Evolutionary conservation across 2,329 filamentous ascomycete species (phyloP).

Genomic region (Pseudopyricularia cyperi): DNA sequence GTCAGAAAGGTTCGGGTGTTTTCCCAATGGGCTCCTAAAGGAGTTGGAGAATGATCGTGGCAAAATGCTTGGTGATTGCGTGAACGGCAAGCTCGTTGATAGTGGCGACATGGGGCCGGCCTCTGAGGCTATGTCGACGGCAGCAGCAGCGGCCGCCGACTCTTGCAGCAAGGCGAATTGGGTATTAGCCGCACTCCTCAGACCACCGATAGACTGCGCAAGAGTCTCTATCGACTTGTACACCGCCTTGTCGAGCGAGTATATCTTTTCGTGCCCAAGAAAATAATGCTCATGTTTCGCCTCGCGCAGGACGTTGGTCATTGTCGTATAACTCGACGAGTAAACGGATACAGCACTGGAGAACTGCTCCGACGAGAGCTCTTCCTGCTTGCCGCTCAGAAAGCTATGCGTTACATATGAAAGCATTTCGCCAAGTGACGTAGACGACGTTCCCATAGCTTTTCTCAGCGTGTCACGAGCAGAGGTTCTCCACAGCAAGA

Average conservation of each 20-base stretch:
- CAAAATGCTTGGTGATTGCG: conserved; percentile 3
- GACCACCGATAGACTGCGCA: conserved; percentile 77
- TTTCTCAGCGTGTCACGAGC: conserved; percentile 61
- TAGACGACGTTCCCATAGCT: conserved; percentile 61
- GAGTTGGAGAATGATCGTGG: conserved; percentile 15
- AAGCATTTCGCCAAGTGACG: conserved; percentile 68
- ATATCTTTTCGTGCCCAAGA: conserved; percentile 65
- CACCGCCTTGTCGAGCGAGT: conserved; percentile 64
- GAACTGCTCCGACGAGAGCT: conserved; percentile 57
- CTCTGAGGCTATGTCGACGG: not conserved
- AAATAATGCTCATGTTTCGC: conserved; percentile 84
- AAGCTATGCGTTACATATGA: conserved; percentile 74
- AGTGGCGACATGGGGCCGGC: not conserved
- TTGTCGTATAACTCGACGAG: conserved; percentile 51
- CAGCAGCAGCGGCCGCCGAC: conserved; percentile 15
- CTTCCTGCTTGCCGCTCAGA: conserved; percentile 67
- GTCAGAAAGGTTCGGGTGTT: conserved; percentile 36
- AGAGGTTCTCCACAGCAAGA: conserved; percentile 66
- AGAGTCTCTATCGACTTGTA: conserved; percentile 76
- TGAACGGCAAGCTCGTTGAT: conserved; percentile 6
- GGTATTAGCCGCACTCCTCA: conserved; percentile 78
- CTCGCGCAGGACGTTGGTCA: conserved; percentile 69
- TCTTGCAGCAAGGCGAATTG: conserved; percentile 78
- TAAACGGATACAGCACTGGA: conserved; percentile 48
- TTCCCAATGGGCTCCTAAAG: conserved; percentile 28